Evolutionary conservation across 257 asterid genomes (phyloP), one percentile per base, ranked within the genome.

Genomic region (Marsdenia floribunda): DNA sequence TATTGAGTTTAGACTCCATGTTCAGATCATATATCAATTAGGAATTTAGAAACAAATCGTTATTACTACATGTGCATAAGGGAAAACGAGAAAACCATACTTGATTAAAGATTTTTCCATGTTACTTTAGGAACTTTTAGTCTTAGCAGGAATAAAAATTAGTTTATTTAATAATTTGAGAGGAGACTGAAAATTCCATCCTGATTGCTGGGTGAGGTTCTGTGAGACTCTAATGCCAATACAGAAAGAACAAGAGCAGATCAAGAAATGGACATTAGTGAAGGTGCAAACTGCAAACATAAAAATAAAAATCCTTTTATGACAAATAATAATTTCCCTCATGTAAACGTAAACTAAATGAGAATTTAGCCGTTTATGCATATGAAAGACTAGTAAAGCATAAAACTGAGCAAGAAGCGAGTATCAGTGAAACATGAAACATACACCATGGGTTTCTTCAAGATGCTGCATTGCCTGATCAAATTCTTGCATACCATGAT

Each of bases 401-500:
- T 19, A 18, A 18, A 38, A 65, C 47, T 64, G 47, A 64, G 38
- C 26, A 38, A 50, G n/a, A 44, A 50, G 24, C 3, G 37, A 3
- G 15, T 22, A 22, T 35, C 19, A 59, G 42, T 64, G 14, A 60
- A 73, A 29, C 15, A 19, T 8, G 40, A 44, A 42, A 83, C 93
- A 13, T 89, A 94, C 99, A 67, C 93, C 84, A 76, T 94, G 89
- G 76, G 75, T 82, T 81, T 89, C 98, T 90, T 92, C 99, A 82
- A 92, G 90, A 79, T 92, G 88, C 77, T 94, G 99, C 97, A 94
- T 90, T 69, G 96, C 98, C 83, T 65, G 88, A 86, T 94, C 99
- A 79, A 94, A 92, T 83, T 94, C 97, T 88, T 94, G 97, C 93
- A 94, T 11, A 16, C 99, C 98, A 35, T 0, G 84, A 72, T 94